A percentile compares a stretch with the other conserved stretches of the same genome.
These are phyloP conservation scores for Elongisporangium prolatum DNA, from an alignment of 352 stramenopile genomes.

Conservation along the genomic window DNA sequence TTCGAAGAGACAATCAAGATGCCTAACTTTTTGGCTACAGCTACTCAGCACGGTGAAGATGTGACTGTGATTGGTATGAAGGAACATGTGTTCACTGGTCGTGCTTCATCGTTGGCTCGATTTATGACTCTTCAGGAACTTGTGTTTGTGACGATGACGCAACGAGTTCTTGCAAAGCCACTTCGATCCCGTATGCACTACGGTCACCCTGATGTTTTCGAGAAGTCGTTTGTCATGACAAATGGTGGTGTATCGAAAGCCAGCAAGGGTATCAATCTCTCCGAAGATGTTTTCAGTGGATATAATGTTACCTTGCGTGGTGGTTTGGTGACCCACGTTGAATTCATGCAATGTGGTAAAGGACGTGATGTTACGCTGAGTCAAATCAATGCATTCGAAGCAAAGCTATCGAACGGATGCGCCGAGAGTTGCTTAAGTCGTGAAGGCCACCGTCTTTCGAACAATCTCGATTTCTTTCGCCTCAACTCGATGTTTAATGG, in stretches of 20 bases:
- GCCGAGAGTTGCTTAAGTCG: conserved; percentile 79
- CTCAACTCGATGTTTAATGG: conserved; percentile 89
- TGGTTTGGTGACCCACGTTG: conserved; percentile 74
- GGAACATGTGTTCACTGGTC: conserved; percentile 84
- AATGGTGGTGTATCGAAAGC: conserved; percentile 82
- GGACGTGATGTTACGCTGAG: conserved; percentile 82
- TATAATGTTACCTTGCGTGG: conserved; percentile 83
- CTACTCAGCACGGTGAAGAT: conserved; percentile 44
- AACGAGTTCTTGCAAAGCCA: conserved; percentile 77
- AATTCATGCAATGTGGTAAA: conserved; percentile 89
- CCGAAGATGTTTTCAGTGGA: conserved; percentile 87
- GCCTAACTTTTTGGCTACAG: conserved; percentile 80
- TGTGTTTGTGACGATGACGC: conserved; percentile 83
- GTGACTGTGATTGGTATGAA: conserved; percentile 88
- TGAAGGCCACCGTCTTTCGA: conserved; percentile 73
- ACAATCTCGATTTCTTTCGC: conserved; percentile 78
- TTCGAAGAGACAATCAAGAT: conserved; percentile 88
- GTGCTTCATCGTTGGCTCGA: conserved; percentile 77
- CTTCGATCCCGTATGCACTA: conserved; percentile 84
- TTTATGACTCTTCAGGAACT: conserved; percentile 88
- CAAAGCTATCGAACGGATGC: conserved; percentile 82
- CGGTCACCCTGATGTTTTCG: conserved; percentile 84
- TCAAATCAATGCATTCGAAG: conserved; percentile 88
- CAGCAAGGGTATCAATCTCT: conserved; percentile 86
- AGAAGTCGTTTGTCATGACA: conserved; percentile 84